phyloP scores from a whole-genome alignment of 2,329 filamentous ascomycete genomes.

The Xylariales sp. region DNA sequence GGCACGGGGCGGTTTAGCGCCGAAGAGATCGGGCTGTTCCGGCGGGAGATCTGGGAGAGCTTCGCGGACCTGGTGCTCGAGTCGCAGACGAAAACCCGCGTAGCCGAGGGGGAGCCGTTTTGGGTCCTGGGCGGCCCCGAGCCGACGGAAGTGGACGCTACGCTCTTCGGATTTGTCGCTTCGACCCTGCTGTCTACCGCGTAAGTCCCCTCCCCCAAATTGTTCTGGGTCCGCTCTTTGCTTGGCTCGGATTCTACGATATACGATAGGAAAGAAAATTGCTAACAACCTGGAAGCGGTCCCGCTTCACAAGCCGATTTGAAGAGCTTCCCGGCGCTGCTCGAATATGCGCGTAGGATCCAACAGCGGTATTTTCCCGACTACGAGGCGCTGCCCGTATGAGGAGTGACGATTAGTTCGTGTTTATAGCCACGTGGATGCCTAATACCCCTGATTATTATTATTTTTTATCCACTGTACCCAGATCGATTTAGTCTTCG shows the following conservation, averaged over 20 bases:
- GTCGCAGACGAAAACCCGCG: constrained; percentile 37
- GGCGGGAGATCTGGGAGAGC: constrained; percentile 65
- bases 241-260: background rate
- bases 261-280: constrained; percentile 21
- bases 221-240: background rate
- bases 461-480: too few relatives aligned
- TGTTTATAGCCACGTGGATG: background rate
- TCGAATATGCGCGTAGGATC: constrained; percentile 68
- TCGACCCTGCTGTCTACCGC: constrained; percentile 64
- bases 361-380: constrained; percentile 68
- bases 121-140: constrained; percentile 66
- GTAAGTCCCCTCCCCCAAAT: constrained; percentile 56
- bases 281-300: constrained; percentile 50
- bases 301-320: constrained; percentile 61
- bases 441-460: background rate
- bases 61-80: constrained; percentile 59
- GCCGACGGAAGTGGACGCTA: constrained; percentile 68
- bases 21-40: constrained; percentile 61
- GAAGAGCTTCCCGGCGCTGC: constrained; percentile 58
- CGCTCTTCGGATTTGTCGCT: constrained; percentile 67
- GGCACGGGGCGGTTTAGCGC: constrained; percentile 63
- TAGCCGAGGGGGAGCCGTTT: constrained; percentile 55
- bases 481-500: background rate
- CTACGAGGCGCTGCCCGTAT: constrained; percentile 57
- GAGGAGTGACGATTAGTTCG: background rate